Evolutionary conservation across 495 filamentous ascomycete species (phyloP), one percentile per base, ranked within the genome.

Genomic region (Annulohypoxylon stygium): DNA sequence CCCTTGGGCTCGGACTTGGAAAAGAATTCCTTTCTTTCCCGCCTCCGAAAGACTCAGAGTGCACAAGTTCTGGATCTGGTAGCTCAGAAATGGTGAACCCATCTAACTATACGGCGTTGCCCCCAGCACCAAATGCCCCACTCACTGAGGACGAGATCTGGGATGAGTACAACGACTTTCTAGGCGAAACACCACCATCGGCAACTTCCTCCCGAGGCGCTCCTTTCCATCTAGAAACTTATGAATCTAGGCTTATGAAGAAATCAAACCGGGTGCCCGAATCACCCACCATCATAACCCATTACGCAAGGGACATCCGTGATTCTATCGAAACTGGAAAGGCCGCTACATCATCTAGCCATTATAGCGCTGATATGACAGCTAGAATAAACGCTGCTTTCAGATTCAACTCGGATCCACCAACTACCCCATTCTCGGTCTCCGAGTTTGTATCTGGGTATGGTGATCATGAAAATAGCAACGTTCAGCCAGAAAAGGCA

Each of bases 101-200:
- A 83, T 74, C 80, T 16, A 85, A 85, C 6, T 86, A 88, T 6
- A 91, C 87, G 10, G 91, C 91, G 25, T 80, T 92, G 3, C 78
- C 91, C 43, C 92, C 91, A 4, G 77, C 81, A 14, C 83, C 87
- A 10, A 84, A 81, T 33, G 86, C 87, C 7, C 88, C 85, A 7
- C 85, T 89, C 4, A 89, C 83, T 14, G 91, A 94, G 71, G 96
- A 98, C 74, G 96, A 98, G 75, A 86, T 97, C 16, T 99, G 96
- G 96, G 89, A 92, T 43, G 94, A 99, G 79, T 98, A 96, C 71
- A 91, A 98, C 78, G 96, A 98, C 76, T 83, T 97, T 14, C 87
- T 98, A 61, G 92, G 92, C 70, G 89, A 93, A 51, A 66, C 75
- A 11, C 88, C 91, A 11, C 83, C 89, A 14, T 89, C 88, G 0